Evolutionary conservation across 768 basidiomycete genomes (phyloP).

Genomic region (Tremella fuciformis): DNA sequence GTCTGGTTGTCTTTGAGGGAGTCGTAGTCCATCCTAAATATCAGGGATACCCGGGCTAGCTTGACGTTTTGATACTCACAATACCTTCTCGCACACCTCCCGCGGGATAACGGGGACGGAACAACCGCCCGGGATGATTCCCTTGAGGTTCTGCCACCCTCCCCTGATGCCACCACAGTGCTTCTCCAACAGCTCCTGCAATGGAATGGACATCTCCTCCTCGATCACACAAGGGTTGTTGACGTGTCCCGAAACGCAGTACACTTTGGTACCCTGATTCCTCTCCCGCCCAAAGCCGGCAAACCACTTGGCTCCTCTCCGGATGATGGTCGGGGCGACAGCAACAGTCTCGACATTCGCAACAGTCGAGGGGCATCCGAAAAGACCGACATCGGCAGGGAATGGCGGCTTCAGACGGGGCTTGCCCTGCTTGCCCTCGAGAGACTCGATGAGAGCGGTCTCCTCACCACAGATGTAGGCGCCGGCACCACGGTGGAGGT

Average conservation of each 20-base stretch:
- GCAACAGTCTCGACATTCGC: conserved; percentile 99
- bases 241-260: conserved; percentile 93
- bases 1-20: conserved; percentile 92
- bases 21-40: conserved; percentile 88
- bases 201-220: conserved; percentile 97
- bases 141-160: conserved; percentile 94
- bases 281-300: conserved; percentile 84
- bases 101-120: conserved; percentile 91
- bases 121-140: conserved; percentile 92
- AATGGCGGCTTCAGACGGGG: conserved; percentile 97
- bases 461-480: conserved; percentile 99
- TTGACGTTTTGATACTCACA: conserved; percentile 59
- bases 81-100: conserved; percentile 74
- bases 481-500: conserved; percentile 96
- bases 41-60: not conserved
- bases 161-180: conserved; percentile 93
- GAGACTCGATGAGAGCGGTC: conserved; percentile 91
- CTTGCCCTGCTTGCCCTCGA: conserved; percentile 98
- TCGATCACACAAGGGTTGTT: conserved; percentile 97
- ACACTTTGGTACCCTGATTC: conserved; percentile 95
- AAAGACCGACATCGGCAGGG: conserved; percentile 96
- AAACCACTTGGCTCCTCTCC: conserved; percentile 87
- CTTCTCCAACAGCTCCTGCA: conserved; percentile 90
- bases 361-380: conserved; percentile 94
- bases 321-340: conserved; percentile 92